Percentiles rank a stretch among this genome's conserved stretches.
phyloP scores from a whole-genome alignment of 257 asterid species.

The Prunella vulgaris region DNA sequence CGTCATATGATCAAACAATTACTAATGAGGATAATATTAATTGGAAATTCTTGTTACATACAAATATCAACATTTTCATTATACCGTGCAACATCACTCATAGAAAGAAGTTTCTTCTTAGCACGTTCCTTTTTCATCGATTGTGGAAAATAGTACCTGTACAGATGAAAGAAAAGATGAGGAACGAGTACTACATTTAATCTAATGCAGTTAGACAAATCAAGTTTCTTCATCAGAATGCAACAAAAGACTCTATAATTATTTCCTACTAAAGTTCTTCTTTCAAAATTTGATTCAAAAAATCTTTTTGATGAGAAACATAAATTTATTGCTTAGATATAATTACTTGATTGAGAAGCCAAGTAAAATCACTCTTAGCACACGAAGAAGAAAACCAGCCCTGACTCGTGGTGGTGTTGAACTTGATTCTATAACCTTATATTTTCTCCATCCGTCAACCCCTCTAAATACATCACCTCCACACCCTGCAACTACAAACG shows the following conservation, averaged over 20 bases:
- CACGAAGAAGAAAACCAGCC: no score
- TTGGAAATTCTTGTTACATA: background rate
- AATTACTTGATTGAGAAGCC: no score
- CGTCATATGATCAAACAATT: constrained; percentile 16
- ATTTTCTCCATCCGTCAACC: no score
- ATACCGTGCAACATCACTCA: constrained; percentile 55
- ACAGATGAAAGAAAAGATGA: constrained; percentile 16
- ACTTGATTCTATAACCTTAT: no score
- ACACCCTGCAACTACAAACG: constrained; percentile 56
- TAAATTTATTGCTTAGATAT: no score
- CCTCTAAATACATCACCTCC: constrained; percentile 57
- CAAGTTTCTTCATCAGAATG: background rate
- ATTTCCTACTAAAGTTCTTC: background rate
- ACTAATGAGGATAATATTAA: constrained; percentile 13
- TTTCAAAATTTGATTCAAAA: constrained; percentile 1
- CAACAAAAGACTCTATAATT: background rate
- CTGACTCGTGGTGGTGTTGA: no score
- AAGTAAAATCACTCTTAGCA: no score
- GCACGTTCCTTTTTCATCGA: constrained; percentile 9
- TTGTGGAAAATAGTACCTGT: constrained; percentile 69
- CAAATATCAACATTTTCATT: background rate
- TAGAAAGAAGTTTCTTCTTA: constrained; percentile 57
- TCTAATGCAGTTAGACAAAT: background rate
- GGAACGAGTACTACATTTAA: background rate
- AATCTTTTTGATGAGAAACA: no score